Evolutionary conservation across 129 eudicot genomes (phyloP).

Genomic region (Calendula officinalis): DNA sequence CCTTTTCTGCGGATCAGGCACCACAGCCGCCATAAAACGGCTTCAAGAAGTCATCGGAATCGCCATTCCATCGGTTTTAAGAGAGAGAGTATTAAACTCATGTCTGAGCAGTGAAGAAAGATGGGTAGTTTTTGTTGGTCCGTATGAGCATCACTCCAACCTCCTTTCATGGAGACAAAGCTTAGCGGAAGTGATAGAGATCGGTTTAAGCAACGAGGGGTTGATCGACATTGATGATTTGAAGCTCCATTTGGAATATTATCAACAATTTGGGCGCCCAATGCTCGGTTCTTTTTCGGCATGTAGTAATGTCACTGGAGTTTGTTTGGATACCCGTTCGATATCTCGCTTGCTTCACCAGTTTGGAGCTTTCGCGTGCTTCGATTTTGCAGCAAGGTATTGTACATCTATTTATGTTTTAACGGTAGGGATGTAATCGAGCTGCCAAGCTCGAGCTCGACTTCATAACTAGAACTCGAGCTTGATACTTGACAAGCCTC

Average conservation of each 20-base stretch:
- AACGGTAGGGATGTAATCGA: no score
- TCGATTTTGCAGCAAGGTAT: constrained; percentile 87
- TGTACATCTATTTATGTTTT: no score
- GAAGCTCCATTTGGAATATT: constrained; percentile 31
- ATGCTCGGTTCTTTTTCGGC: constrained; percentile 89
- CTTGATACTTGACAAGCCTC: no score
- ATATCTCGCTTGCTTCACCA: constrained; percentile 58
- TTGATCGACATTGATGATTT: constrained; percentile 49
- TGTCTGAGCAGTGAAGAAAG: constrained; percentile 45
- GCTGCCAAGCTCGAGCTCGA: no score
- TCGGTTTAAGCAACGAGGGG: constrained; percentile 53
- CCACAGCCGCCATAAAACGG: constrained; percentile 74
- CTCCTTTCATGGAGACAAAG: constrained; percentile 76
- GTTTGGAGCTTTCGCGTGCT: constrained; percentile 73
- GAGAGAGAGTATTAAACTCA: constrained; percentile 39
- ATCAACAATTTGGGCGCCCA: constrained; percentile 38
- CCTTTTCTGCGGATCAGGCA: constrained; percentile 75
- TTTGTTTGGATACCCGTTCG: constrained; percentile 47
- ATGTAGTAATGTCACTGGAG: constrained; percentile 84
- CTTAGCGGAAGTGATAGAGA: constrained; percentile 82
- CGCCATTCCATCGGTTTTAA: constrained; percentile 47
- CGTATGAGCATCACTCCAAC: constrained; percentile 89
- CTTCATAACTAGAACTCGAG: no score
- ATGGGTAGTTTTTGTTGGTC: constrained; percentile 93
- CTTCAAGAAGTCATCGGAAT: constrained; percentile 87